Evolutionary conservation across 2,329 filamentous ascomycete species (phyloP).

Genomic region (Botrytis galanthina): DNA sequence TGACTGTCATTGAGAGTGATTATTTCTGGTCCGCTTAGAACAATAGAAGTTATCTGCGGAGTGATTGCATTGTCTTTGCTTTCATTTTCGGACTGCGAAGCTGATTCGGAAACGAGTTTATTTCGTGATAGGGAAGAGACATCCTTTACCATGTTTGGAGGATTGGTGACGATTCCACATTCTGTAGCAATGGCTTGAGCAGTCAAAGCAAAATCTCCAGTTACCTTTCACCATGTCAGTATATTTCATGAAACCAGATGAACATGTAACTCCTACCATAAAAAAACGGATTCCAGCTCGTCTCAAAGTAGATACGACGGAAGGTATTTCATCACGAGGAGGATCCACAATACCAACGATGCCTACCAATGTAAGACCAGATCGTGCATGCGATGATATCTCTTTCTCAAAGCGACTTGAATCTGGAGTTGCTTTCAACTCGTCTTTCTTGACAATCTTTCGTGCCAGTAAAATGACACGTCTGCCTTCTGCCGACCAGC

Average conservation of each 20-base stretch:
- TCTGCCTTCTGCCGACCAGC: slow-evolving; percentile 65
- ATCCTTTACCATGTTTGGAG: slow-evolving; percentile 23
- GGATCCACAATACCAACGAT: slow-evolving; percentile 57
- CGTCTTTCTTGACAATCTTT: slow-evolving; percentile 42
- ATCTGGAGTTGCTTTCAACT: slow-evolving; percentile 18
- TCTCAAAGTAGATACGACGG: slow-evolving; percentile 57
- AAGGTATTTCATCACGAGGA: slow-evolving; percentile 54
- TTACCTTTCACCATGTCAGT: slow-evolving; percentile 40
- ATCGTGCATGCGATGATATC: slow-evolving; percentile 49
- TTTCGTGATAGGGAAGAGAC: slow-evolving; percentile 15
- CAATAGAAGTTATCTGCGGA: slow-evolving; percentile 45
- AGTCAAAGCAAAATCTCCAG: slow-evolving; percentile 72
- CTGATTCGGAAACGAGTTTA: background rate
- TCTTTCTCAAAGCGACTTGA: slow-evolving; percentile 51
- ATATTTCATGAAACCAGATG: background rate
- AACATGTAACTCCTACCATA: slow-evolving; percentile 51
- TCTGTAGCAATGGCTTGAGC: slow-evolving; percentile 68
- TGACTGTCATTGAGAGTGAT: slow-evolving; percentile 61
- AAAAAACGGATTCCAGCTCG: slow-evolving; percentile 68
- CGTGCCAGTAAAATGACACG: slow-evolving; percentile 65
- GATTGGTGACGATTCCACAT: slow-evolving; percentile 62
- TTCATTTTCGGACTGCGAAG: background rate
- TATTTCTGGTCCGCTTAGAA: slow-evolving; percentile 63
- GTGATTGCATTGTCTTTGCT: background rate
- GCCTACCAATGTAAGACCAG: slow-evolving; percentile 50